phyloP scores from a whole-genome alignment of 176 grass and related monocot genomes.

The Aegilops sharonensis region DNA sequence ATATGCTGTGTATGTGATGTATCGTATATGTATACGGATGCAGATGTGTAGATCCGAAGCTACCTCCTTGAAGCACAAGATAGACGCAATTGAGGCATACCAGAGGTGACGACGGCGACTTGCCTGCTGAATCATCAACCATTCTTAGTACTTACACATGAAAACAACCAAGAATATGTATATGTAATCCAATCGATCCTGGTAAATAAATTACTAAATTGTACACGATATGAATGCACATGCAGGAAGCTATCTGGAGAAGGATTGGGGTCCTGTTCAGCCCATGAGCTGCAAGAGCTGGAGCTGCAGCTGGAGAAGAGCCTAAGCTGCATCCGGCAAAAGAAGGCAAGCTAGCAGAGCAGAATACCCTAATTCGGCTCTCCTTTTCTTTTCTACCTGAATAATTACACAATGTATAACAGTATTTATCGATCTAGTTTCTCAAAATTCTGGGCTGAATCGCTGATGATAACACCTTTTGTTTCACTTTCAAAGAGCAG shows the following conservation, averaged over 20 bases:
- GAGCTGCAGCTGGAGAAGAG: constrained; percentile 59
- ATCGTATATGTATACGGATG: too few relatives aligned
- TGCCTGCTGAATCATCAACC: not conserved
- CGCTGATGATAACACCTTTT: not conserved
- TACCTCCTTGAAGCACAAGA: constrained; percentile 49
- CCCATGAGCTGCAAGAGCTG: constrained; percentile 64
- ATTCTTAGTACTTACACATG: not conserved
- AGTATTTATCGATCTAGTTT: not conserved
- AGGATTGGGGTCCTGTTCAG: constrained; percentile 53
- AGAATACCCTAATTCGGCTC: not conserved
- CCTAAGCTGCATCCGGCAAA: constrained; percentile 55
- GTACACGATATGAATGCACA: not conserved
- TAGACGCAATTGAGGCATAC: constrained; percentile 47
- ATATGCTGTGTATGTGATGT: not conserved
- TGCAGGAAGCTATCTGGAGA: constrained; percentile 72
- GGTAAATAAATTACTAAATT: not conserved
- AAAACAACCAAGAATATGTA: not conserved
- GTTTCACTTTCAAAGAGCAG: constrained; percentile 28
- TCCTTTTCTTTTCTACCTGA: not conserved
- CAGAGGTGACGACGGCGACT: constrained; percentile 43
- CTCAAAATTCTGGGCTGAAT: not conserved
- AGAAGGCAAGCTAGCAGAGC: constrained; percentile 47
- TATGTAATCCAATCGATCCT: not conserved
- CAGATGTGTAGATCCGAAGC: constrained; percentile 58
- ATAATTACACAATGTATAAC: not conserved